These are phyloP conservation scores for Claviceps sorghi DNA, from an alignment of 2,329 filamentous ascomycete species.

Conservation along the genomic window DNA sequence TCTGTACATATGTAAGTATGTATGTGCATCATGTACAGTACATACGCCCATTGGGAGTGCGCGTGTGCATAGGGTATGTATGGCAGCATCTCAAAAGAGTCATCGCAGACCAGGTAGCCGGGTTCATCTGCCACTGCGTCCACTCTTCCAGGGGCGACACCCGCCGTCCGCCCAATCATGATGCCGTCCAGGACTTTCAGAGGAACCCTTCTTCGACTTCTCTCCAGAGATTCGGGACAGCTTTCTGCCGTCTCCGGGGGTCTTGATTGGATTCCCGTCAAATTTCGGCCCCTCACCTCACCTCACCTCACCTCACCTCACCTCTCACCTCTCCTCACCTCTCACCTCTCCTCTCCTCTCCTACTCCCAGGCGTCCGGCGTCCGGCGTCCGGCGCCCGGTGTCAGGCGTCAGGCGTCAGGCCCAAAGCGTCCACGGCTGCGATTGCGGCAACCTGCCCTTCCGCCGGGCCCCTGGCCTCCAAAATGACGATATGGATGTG, in stretches of 20 bases:
- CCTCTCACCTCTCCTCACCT: not conserved
- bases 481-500: not conserved
- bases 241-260: not conserved
- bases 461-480: not conserved
- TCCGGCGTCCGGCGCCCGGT: too few species aligned
- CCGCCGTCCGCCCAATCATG: not conserved
- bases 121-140: not conserved
- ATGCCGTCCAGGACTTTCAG: not conserved
- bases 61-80: not conserved
- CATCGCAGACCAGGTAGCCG: conserved; percentile 1
- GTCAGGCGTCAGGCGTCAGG: not conserved
- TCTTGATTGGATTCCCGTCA: conserved; percentile 4
- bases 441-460: not conserved
- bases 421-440: not conserved
- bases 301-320: too few species aligned
- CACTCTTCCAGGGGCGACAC: not conserved
- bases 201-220: not conserved
- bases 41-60: not conserved
- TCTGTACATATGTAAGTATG: too few species aligned
- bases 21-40: too few species aligned
- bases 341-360: not conserved
- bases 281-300: conserved; percentile 3
- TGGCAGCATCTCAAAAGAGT: not conserved
- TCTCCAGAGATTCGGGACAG: conserved; percentile 4
- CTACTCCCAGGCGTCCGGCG: not conserved